These are phyloP conservation scores for Emmonsiellopsis sp. DNA, from an alignment of 2,329 filamentous ascomycete genomes.

Conservation along the genomic window DNA sequence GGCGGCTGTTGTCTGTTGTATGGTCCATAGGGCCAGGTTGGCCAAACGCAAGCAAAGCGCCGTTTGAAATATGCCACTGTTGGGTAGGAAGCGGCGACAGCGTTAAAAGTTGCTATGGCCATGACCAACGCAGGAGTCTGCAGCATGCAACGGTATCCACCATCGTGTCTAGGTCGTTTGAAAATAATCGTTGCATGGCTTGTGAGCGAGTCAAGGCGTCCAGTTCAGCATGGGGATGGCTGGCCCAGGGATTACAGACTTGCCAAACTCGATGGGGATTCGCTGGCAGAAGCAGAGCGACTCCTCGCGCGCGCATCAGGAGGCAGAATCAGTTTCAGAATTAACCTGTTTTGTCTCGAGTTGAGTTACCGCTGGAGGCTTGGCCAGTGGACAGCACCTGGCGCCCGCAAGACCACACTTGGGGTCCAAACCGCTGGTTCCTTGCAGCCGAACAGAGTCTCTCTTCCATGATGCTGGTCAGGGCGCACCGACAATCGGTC, in stretches of 20 bases:
- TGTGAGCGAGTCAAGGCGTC: slow-evolving; percentile 4
- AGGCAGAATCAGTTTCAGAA: background rate
- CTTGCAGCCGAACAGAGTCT: background rate
- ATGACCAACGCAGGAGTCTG: slow-evolving; percentile 5
- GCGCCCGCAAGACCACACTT: background rate
- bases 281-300: background rate
- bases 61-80: background rate
- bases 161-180: background rate
- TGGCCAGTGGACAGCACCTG: background rate
- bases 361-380: background rate
- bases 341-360: slow-evolving; percentile 1
- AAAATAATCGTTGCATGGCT: background rate
- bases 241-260: background rate
- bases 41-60: background rate
- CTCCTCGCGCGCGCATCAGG: background rate
- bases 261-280: background rate
- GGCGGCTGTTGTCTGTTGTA: slow-evolving; percentile 1
- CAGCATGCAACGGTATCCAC: background rate
- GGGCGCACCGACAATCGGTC: background rate
- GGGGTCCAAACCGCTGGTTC: background rate
- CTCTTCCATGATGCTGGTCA: background rate
- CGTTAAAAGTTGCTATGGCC: background rate
- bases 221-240: background rate
- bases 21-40: slow-evolving; percentile 1
- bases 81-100: slow-evolving; percentile 1